Percentiles rank a stretch among this genome's conserved stretches.
Conservation (phyloP, 1,284 basidiomycete genomes). For the Paramarasmius palmivorus region DNA sequence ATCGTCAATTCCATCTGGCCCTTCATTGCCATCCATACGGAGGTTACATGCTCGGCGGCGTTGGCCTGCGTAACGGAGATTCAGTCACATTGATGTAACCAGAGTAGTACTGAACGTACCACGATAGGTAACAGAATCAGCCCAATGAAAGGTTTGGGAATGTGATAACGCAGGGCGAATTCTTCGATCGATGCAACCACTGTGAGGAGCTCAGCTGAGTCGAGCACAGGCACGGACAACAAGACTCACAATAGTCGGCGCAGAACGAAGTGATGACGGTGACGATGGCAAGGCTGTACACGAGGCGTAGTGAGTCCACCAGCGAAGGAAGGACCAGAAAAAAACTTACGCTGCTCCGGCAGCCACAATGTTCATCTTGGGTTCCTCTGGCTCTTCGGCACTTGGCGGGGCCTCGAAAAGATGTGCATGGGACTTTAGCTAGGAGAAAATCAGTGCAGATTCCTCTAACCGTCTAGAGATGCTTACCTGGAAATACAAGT, state of each 20-base stretch:
- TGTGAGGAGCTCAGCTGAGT: constrained; percentile 24
- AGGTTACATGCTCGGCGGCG: constrained; percentile 80
- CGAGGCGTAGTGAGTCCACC: background rate
- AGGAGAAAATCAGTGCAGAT: background rate
- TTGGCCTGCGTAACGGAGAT: constrained; percentile 48
- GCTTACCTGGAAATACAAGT: constrained; percentile 75
- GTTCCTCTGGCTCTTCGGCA: constrained; percentile 40
- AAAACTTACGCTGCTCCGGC: constrained; percentile 56
- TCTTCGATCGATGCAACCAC: constrained; percentile 92
- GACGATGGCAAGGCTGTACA: constrained; percentile 54
- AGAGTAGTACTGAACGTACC: constrained; percentile 37
- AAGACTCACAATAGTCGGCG: constrained; percentile 70
- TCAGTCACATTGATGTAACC: background rate
- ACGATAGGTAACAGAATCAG: constrained; percentile 75
- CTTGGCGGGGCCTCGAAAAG: constrained; percentile 29
- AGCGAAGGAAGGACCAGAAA: background rate
- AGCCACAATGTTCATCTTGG: constrained; percentile 69
- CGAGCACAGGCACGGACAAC: constrained; percentile 2
- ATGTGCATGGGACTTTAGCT: constrained; percentile 37
- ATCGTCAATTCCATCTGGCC: constrained; percentile 87
- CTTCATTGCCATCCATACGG: constrained; percentile 91
- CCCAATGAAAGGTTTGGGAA: constrained; percentile 84
- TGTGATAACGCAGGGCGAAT: constrained; percentile 75
- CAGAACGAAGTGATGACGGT: constrained; percentile 86
- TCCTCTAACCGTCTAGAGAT: no score